Evolutionary conservation across 2,329 filamentous ascomycete species (phyloP), one percentile per base, ranked within the genome.

Genomic region (Fusarium goolgardi): DNA sequence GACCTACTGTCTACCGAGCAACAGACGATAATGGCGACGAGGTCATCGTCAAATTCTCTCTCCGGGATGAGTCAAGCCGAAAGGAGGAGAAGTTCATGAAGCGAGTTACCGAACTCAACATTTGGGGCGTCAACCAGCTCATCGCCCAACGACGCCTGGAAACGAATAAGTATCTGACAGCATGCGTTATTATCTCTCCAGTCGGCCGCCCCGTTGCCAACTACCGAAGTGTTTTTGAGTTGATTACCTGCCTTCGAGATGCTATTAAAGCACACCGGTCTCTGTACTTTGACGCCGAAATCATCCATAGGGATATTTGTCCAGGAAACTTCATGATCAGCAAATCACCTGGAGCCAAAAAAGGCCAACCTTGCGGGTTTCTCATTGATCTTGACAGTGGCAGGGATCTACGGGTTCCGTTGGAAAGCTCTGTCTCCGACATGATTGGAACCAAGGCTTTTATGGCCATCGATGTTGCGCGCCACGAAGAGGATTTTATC

Each of bases 321-420:
- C 71, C 74, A 3, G 72, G 75, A n/a, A 81, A 80, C 49, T 77
- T 81, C 20, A 79, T 81, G 31, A 78, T 82, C 16, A 70, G 73
- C 4, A 47, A 70, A 6, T 6, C 15, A 0, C 18, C 11, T 7
- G 11, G 3, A 11, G 9, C 9, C 4, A 3, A 6, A 9, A 9
- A 15, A 6, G 9, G 27, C 61, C 67, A 11, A 2, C 47, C 47
- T 27, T 72, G 66, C 6, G 79, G 79, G 9, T 27, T 71, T 3
- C 63, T 74, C 0, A 71, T 74, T 1, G 71, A 73, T 8, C 58
- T 74, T 10, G 68, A 70, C 29, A n/a, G 60, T 1, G 63, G 63
- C 3, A 54, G 49, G 15, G 59, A 60, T 39, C 29, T 73, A 18
- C 71, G 68, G 49, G 59, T 59, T 18, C 59, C 69, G 2, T 69